A percentile compares a stretch with the other conserved stretches of the same genome.
phyloP scores from a whole-genome alignment of 176 grass and related monocot genomes.

The Zoysia japonica region DNA sequence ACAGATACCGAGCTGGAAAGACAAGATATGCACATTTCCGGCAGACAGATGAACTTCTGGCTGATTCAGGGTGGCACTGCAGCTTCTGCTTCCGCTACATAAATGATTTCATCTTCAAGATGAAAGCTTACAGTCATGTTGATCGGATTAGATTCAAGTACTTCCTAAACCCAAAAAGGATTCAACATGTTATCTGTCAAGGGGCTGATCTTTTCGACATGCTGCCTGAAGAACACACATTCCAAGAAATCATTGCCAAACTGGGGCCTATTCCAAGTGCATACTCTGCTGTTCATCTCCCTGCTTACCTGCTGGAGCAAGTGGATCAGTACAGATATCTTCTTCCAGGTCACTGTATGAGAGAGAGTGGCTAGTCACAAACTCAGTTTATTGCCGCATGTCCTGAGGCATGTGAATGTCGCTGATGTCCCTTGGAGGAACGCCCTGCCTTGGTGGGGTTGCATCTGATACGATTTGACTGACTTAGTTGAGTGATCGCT shows the following conservation, averaged over 20 bases:
- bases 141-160: constrained; percentile 81
- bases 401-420: background rate
- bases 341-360: constrained; percentile 67
- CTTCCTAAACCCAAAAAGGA: constrained; percentile 64
- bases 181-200: constrained; percentile 80
- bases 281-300: constrained; percentile 82
- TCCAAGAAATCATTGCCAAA: constrained; percentile 91
- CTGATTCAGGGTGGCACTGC: constrained; percentile 93
- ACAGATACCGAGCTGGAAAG: constrained; percentile 70
- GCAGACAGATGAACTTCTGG: constrained; percentile 76
- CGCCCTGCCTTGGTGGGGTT: constrained; percentile 21
- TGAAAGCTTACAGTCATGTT: constrained; percentile 85
- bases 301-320: constrained; percentile 66
- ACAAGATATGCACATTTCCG: constrained; percentile 79
- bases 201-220: constrained; percentile 86
- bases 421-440: constrained; percentile 28
- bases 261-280: constrained; percentile 60
- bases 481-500: constrained; percentile 44
- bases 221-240: constrained; percentile 90
- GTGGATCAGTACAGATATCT: constrained; percentile 72
- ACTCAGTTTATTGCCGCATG: constrained; percentile 6
- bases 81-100: constrained; percentile 87
- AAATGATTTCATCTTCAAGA: constrained; percentile 81
- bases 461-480: constrained; percentile 46
- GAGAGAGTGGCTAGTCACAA: constrained; percentile 67